A percentile compares a stretch with the other conserved stretches of the same genome.
phyloP scores from a whole-genome alignment of 2,329 filamentous ascomycete species.

The Penicillium glabrum region DNA sequence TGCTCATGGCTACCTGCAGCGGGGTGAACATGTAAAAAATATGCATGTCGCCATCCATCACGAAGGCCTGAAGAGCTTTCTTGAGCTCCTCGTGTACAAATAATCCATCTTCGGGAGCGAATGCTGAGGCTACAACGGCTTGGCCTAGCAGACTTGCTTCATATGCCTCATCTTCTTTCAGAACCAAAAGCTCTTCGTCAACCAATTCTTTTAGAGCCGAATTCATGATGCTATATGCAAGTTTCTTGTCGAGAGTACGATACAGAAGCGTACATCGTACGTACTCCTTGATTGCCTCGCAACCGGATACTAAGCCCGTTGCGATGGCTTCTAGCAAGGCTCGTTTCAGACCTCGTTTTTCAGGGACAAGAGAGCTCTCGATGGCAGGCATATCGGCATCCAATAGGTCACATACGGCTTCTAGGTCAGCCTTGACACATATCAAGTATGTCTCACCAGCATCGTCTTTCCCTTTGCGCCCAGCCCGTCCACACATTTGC shows the following conservation, averaged over 20 bases:
- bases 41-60: slow-evolving; percentile 80
- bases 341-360: slow-evolving; percentile 67
- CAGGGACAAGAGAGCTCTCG: slow-evolving; percentile 66
- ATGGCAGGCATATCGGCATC: slow-evolving; percentile 70
- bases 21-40: slow-evolving; percentile 76
- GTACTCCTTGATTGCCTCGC: slow-evolving; percentile 66
- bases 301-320: slow-evolving; percentile 65
- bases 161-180: slow-evolving; percentile 54
- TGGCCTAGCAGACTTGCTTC: slow-evolving; percentile 65
- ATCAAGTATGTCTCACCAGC: slow-evolving; percentile 76
- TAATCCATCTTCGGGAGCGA: slow-evolving; percentile 72
- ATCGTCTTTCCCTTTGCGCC: slow-evolving; percentile 75
- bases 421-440: slow-evolving; percentile 67
- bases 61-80: slow-evolving; percentile 68
- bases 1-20: slow-evolving; percentile 52
- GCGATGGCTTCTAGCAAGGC: slow-evolving; percentile 71
- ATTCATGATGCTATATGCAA: slow-evolving; percentile 57
- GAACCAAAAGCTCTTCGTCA: slow-evolving; percentile 55
- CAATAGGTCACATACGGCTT: slow-evolving; percentile 68
- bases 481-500: slow-evolving; percentile 77
- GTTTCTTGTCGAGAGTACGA: slow-evolving; percentile 53
- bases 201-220: slow-evolving; percentile 60
- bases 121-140: slow-evolving; percentile 70
- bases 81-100: slow-evolving; percentile 70
- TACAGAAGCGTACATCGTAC: slow-evolving; percentile 66